phyloP scores from a whole-genome alignment of 1,284 basidiomycete genomes.

The Puccinia coronata region DNA sequence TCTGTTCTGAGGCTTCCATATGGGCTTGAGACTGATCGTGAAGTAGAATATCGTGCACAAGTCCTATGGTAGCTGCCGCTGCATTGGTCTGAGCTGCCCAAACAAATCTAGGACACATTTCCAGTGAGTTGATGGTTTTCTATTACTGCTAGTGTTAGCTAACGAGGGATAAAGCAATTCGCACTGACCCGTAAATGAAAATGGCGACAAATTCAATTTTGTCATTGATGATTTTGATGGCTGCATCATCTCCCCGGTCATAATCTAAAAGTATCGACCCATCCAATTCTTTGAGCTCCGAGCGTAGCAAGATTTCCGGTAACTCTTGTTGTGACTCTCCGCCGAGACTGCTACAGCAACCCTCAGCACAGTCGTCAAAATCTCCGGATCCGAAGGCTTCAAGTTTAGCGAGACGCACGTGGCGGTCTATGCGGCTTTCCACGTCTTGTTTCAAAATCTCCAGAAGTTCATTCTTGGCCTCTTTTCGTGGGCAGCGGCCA shows the following conservation, averaged over 20 bases:
- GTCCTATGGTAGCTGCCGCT: constrained; percentile 44
- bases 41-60: constrained; percentile 40
- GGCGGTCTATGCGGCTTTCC: background rate
- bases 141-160: background rate
- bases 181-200: constrained; percentile 46
- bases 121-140: background rate
- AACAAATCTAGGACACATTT: constrained; percentile 30
- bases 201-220: constrained; percentile 41
- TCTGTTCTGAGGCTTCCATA: background rate
- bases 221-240: constrained; percentile 15
- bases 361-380: constrained; percentile 9
- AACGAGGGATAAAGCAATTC: background rate
- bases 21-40: constrained; percentile 19
- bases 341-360: background rate
- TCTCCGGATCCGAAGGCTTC: background rate
- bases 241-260: constrained; percentile 16
- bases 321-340: constrained; percentile 31
- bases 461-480: constrained; percentile 35
- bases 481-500: background rate
- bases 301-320: constrained; percentile 40
- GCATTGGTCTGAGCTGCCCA: constrained; percentile 49
- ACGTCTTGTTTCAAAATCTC: constrained; percentile 26
- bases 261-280: constrained; percentile 25
- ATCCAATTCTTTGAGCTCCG: constrained; percentile 29
- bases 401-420: background rate